Evolutionary conservation across 495 filamentous ascomycete species (phyloP), one percentile per base, ranked within the genome.

Genomic region (Penicillium salamii): DNA sequence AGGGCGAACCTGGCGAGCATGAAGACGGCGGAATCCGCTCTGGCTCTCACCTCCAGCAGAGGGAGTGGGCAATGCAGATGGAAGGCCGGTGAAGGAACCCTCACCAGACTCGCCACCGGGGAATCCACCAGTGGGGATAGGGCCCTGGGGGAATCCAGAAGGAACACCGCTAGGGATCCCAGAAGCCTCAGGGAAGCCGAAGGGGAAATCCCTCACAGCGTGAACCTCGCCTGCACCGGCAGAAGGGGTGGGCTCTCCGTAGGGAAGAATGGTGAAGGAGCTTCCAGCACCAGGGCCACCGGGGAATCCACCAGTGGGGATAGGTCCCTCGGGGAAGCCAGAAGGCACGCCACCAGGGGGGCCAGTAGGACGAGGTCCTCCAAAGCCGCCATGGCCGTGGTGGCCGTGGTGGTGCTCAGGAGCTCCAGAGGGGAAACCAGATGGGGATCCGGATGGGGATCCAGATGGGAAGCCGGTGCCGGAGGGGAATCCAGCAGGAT

Each of bases 1-100:
- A 32, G 57, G 57, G 8, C 46, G 57, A 42, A 68, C 48, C 42
- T 67, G 63, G 41, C 66, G 66, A 35, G 63, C 58, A 31, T 69
- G 66, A 17, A 58, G 20, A 18, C 63, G 66, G 28, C 57, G 29
- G 36, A 65, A 62, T 18, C 18, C 23, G 33, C 46, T 36, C 23
- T 55, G 19, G 7, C 36, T 24, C 31, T 47, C 7, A 19, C 15
- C 17, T 24, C 6, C 34, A 31, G 41, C 41, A n/a, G 49, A 44
- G 24, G 39, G 44, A 32, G 46, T 50, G 41, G 42, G 28, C 9
- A 41, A 20, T 11, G 45, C 35, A 17, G 26, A 26, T 1, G 54
- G 40, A 19, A 43, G 26, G 24, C 18, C 23, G 42, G 31, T 24
- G 26, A 48, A 39, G 36, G 34, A 29, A 28, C 41, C 18, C 42